phyloP scores from a whole-genome alignment of 2,329 filamentous ascomycete genomes.

The Talaromyces sp. region DNA sequence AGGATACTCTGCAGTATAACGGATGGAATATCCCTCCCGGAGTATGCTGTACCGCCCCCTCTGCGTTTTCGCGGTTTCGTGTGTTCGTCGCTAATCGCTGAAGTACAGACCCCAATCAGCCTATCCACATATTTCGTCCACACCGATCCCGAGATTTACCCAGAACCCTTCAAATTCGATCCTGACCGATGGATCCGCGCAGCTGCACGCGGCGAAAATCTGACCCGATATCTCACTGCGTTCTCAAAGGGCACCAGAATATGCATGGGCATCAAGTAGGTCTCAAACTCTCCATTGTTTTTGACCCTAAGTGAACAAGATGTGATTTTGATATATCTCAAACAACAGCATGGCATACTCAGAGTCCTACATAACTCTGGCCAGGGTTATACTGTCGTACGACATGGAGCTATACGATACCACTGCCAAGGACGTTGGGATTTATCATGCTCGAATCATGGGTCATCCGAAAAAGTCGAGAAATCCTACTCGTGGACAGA shows the following conservation, averaged over 20 bases:
- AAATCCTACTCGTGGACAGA: too few species aligned
- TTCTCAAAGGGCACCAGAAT: conserved; percentile 5
- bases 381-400: too few species aligned
- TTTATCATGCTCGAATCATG: too few species aligned
- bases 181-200: conserved; percentile 29
- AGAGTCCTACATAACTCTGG: too few species aligned
- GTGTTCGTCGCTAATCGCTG: background rate
- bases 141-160: conserved; percentile 29
- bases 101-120: background rate
- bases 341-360: too few species aligned
- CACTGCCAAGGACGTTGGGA: too few species aligned
- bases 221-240: background rate
- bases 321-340: too few species aligned
- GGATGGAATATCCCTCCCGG: conserved; percentile 5
- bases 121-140: conserved; percentile 25
- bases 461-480: too few species aligned
- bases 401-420: too few species aligned
- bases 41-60: background rate
- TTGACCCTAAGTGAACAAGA: too few species aligned
- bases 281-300: too few species aligned
- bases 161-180: conserved; percentile 24
- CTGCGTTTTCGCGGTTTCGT: background rate
- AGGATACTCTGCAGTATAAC: background rate
- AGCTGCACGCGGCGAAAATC: background rate
- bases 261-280: conserved; percentile 1